phyloP scores from a whole-genome alignment of 257 asterid genomes.

The Nicotiana attenuata region DNA sequence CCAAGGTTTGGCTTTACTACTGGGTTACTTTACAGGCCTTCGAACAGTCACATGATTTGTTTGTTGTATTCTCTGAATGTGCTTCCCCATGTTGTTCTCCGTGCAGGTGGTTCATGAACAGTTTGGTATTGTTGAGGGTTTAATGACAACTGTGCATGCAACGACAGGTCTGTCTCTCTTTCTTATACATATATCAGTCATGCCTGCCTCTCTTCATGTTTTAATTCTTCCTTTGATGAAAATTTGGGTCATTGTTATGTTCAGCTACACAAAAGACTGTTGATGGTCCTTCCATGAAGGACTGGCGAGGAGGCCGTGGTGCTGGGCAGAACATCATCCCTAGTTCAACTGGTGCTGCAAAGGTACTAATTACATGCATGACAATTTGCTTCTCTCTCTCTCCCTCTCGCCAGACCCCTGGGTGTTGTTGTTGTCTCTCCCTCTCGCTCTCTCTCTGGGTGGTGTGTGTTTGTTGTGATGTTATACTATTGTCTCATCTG shows the following conservation, averaged over 20 bases:
- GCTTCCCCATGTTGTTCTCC: not conserved
- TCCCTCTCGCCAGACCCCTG: no score
- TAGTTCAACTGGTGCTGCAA: slow-evolving; percentile 99
- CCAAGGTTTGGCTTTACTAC: slow-evolving; percentile 54
- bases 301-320: slow-evolving; percentile 99
- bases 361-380: slow-evolving; percentile 35
- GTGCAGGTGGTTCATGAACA: slow-evolving; percentile 98
- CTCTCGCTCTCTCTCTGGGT: no score
- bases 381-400: no score
- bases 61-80: not conserved
- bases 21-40: no score
- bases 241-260: slow-evolving; percentile 16
- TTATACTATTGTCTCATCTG: no score
- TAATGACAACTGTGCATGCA: slow-evolving; percentile 99
- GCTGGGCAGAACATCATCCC: slow-evolving; percentile 98
- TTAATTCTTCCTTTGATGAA: slow-evolving; percentile 7
- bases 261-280: slow-evolving; percentile 98
- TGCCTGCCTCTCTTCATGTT: not conserved
- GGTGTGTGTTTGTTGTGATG: no score
- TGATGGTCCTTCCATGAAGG: slow-evolving; percentile 99
- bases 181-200: not conserved
- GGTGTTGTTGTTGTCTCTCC: no score
- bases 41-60: not conserved
- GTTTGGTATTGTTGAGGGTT: slow-evolving; percentile 91
- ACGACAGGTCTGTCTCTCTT: slow-evolving; percentile 62